Evolutionary conservation across 139 green algal genomes (phyloP).

Genomic region (Closterium sp.): DNA sequence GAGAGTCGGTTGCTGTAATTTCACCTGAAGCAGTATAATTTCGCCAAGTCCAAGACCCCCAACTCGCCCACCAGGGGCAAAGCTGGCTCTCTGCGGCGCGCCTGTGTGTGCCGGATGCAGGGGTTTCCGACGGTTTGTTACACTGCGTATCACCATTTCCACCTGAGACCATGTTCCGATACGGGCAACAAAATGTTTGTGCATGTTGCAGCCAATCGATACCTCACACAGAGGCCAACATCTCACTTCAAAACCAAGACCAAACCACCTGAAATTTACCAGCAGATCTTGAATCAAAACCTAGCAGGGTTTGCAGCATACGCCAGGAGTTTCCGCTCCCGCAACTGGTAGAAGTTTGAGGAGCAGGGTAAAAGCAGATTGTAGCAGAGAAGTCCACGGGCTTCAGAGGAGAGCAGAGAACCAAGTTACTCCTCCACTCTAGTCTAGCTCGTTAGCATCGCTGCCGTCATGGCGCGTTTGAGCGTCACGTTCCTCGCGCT

Average conservation of each 20-base stretch:
- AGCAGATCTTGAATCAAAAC: not conserved
- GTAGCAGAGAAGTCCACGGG: not conserved
- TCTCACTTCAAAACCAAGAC: not conserved
- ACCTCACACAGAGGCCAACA: not conserved
- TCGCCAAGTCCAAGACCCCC: not conserved
- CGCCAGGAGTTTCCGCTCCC: not conserved
- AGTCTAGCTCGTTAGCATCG: not conserved
- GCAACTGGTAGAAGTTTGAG: not conserved
- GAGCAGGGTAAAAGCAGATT: too few species aligned
- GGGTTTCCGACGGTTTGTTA: not conserved
- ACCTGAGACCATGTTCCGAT: not conserved
- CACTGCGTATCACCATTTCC: not conserved
- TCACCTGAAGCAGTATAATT: too few species aligned
- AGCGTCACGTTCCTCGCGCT: not conserved
- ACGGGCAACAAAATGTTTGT: not conserved
- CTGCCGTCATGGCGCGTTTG: not conserved
- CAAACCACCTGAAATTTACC: not conserved
- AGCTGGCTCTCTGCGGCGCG: not conserved
- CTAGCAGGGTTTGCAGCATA: too few species aligned
- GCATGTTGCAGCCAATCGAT: not conserved
- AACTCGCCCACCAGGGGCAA: not conserved
- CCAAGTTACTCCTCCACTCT: not conserved
- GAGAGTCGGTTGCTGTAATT: too few species aligned
- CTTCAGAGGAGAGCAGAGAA: not conserved
- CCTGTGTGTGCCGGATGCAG: not conserved